Evolutionary conservation across 2,329 filamentous ascomycete species (phyloP).

Genomic region (Colletotrichum chlorophyti): DNA sequence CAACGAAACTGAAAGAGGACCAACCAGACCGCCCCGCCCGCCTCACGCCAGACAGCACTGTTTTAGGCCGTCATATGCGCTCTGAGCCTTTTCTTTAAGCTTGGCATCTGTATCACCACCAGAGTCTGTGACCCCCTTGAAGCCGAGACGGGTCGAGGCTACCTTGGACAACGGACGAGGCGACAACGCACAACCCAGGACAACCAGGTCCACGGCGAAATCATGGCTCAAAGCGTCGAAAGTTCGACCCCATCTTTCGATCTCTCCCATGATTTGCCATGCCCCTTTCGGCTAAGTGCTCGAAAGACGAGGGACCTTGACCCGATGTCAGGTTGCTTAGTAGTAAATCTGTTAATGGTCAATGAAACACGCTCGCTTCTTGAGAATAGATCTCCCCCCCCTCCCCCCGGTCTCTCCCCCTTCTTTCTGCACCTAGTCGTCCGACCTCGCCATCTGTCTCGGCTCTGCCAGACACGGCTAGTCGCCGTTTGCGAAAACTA

Average conservation of each 20-base stretch:
- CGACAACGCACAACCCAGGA: constrained; percentile 1
- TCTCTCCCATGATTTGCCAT: neutral
- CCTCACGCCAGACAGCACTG: neutral
- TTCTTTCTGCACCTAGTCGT: constrained; percentile 24
- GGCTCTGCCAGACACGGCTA: constrained; percentile 26
- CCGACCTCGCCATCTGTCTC: constrained; percentile 20
- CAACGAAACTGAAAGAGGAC: neutral
- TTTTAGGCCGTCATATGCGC: neutral
- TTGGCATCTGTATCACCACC: constrained; percentile 26
- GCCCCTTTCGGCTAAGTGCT: too few species aligned
- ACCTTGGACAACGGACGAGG: constrained; percentile 12
- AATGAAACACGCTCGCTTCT: constrained; percentile 25
- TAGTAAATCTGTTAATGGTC: constrained; percentile 16
- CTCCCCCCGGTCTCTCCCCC: too few species aligned
- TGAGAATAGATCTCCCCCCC: constrained; percentile 6
- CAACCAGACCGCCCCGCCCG: neutral
- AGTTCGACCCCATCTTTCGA: neutral
- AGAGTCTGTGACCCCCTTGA: constrained; percentile 20
- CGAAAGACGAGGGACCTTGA: too few species aligned
- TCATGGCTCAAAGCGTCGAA: neutral
- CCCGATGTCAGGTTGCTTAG: constrained; percentile 13
- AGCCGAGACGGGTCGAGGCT: constrained; percentile 8
- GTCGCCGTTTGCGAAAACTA: constrained; percentile 13
- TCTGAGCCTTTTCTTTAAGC: constrained; percentile 9
- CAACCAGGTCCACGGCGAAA: neutral